phyloP scores from a whole-genome alignment of 192 early-diverging fungal species.

The Ambispora gerdemannii region DNA sequence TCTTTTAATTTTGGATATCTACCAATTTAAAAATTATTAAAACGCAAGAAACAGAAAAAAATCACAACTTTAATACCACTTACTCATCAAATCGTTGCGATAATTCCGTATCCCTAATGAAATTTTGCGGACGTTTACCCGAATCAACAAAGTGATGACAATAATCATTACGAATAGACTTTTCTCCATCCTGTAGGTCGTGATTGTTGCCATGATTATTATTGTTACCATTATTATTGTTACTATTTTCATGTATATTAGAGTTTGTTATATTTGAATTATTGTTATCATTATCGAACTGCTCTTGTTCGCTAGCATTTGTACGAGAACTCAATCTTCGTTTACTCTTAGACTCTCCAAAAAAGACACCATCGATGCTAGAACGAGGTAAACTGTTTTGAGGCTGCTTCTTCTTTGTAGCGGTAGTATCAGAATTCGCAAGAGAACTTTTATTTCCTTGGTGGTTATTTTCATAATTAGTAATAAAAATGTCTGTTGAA shows the following conservation, averaged over 20 bases:
- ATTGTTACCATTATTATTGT: neutral
- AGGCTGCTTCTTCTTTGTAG: neutral
- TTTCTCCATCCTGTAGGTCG: neutral
- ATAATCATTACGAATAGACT: constrained; percentile 53
- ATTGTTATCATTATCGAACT: neutral
- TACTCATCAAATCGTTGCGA: constrained; percentile 53
- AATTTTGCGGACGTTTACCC: constrained; percentile 55
- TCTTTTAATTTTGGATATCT: constrained; percentile 56
- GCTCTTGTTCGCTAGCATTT: neutral
- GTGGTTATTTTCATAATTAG: neutral
- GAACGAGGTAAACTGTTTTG: neutral
- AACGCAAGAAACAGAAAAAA: neutral
- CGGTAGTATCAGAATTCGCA: neutral
- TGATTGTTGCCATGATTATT: neutral
- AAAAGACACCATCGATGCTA: neutral
- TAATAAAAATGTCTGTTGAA: neutral
- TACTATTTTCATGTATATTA: neutral
- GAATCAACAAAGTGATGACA: constrained; percentile 55
- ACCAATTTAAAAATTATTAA: neutral
- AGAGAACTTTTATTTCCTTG: neutral
- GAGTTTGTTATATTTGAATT: neutral
- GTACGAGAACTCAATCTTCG: neutral
- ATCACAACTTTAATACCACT: neutral
- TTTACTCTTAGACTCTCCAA: neutral
- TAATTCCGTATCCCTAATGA: constrained; percentile 47